Conservation (phyloP, 805 yeast genomes). For the Candida tibetensis region DNA sequence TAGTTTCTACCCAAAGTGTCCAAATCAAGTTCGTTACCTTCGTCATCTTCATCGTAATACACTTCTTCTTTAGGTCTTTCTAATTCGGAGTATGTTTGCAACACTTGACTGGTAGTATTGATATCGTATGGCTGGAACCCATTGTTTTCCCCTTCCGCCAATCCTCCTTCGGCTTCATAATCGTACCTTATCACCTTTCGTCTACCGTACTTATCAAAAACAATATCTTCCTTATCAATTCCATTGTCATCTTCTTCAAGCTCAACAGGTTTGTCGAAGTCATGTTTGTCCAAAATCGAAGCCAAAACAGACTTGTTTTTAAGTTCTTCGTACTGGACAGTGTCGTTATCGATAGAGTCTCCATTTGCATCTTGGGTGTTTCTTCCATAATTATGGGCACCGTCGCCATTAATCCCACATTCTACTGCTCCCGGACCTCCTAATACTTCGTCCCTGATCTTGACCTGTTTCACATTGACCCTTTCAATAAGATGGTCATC, state of each 20-base stretch:
- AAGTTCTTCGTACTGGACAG: constrained; percentile 18
- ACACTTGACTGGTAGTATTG: constrained; percentile 10
- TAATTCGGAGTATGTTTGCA: constrained; percentile 8
- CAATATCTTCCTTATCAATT: constrained; percentile 32
- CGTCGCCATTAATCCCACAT: constrained; percentile 26
- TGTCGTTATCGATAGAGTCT: constrained; percentile 2
- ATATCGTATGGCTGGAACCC: constrained; percentile 4
- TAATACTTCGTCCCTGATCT: constrained; percentile 6
- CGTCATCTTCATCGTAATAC: constrained; percentile 39
- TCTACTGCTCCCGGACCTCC: constrained; percentile 6
- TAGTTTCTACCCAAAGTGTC: constrained; percentile 23
- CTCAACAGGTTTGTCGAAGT: constrained; percentile 37
- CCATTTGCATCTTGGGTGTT: constrained; percentile 4
- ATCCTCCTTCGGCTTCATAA: constrained; percentile 30
- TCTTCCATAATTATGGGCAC: constrained; percentile 27
- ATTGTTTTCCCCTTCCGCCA: constrained; percentile 5
- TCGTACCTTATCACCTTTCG: constrained; percentile 31
- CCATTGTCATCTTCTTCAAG: constrained; percentile 34
- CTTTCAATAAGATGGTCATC: constrained; percentile 76
- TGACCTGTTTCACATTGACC: constrained; percentile 15
- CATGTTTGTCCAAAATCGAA: constrained; percentile 28
- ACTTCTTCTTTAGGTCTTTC: constrained; percentile 27
- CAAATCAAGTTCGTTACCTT: constrained; percentile 39
- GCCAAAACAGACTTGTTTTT: constrained; percentile 35
- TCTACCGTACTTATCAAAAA: constrained; percentile 37